These are phyloP conservation scores for Akanthomyces lecanii DNA, from an alignment of 2,329 filamentous ascomycete genomes.

Conservation along the genomic window DNA sequence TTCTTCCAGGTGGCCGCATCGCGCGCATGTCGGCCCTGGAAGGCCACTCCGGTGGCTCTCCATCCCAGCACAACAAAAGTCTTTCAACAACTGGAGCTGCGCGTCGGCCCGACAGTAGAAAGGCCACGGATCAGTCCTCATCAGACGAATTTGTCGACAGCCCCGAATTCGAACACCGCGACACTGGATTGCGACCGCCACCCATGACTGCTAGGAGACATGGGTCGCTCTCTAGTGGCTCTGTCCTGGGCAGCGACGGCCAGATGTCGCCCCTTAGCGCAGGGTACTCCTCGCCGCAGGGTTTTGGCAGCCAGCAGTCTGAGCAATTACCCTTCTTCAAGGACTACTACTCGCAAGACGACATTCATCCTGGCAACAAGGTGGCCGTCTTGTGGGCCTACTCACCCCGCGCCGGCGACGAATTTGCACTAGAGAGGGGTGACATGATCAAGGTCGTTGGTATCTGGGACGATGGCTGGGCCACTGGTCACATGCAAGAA, in stretches of 20 bases:
- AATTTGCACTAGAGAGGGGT: slow-evolving; percentile 87
- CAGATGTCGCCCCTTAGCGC: slow-evolving; percentile 70
- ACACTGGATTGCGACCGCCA: slow-evolving; percentile 54
- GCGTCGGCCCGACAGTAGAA: slow-evolving; percentile 39
- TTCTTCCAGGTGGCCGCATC: slow-evolving; percentile 82
- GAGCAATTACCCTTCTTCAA: slow-evolving; percentile 97
- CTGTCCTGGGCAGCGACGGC: slow-evolving; percentile 66
- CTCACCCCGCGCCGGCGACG: slow-evolving; percentile 86
- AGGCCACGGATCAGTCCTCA: slow-evolving; percentile 55
- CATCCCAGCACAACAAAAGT: slow-evolving; percentile 47
- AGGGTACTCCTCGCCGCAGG: slow-evolving; percentile 80
- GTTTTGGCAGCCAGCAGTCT: slow-evolving; percentile 81
- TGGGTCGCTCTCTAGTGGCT: slow-evolving; percentile 86
- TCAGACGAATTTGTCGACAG: slow-evolving; percentile 71
- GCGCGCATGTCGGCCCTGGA: slow-evolving; percentile 95
- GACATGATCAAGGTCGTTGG: slow-evolving; percentile 98
- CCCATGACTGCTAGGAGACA: slow-evolving; percentile 62
- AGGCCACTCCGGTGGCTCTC: slow-evolving; percentile 61
- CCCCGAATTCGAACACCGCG: slow-evolving; percentile 61
- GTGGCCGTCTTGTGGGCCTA: slow-evolving; percentile 96
- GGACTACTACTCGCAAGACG: slow-evolving; percentile 96
- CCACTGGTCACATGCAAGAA: slow-evolving; percentile 79
- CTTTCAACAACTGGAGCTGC: slow-evolving; percentile 24
- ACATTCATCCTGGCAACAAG: slow-evolving; percentile 86
- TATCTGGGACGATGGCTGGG: slow-evolving; percentile 99